A percentile compares a stretch with the other conserved stretches of the same genome.
Conservation (phyloP, 495 filamentous ascomycete species). For the Articulospora tetracladia region DNA sequence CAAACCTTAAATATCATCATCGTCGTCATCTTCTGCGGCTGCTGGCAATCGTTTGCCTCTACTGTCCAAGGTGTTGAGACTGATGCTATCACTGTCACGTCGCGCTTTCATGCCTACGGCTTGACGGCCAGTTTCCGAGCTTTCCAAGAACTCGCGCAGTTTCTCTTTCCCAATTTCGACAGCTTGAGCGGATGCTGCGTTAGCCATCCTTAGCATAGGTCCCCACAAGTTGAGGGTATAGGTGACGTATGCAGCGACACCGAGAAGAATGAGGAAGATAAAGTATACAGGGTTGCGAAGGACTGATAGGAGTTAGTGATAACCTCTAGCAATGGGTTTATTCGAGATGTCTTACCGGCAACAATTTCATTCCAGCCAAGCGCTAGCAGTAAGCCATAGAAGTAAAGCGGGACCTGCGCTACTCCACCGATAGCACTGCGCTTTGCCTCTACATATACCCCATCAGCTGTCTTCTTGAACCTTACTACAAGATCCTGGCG, state of each 20-base stretch:
- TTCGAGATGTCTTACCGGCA: conserved; percentile 60
- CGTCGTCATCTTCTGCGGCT: conserved; percentile 50
- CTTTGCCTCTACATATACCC: conserved; percentile 96
- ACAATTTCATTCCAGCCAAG: conserved; percentile 97
- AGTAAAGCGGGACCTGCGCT: conserved; percentile 90
- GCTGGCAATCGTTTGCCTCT: conserved; percentile 50
- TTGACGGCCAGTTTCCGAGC: conserved; percentile 72
- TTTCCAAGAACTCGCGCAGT: conserved; percentile 81
- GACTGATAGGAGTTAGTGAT: conserved; percentile 46
- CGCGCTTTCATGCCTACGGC: conserved; percentile 67
- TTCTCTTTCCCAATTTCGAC: conserved; percentile 85
- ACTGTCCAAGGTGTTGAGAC: conserved; percentile 56
- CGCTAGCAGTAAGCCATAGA: conserved; percentile 83
- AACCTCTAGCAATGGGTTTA: neutral
- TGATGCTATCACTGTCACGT: conserved; percentile 41
- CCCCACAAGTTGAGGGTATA: conserved; percentile 93
- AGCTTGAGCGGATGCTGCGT: conserved; percentile 82
- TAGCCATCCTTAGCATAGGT: conserved; percentile 89
- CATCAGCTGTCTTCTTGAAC: conserved; percentile 97
- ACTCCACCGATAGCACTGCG: conserved; percentile 93
- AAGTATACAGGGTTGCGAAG: conserved; percentile 92
- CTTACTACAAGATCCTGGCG: conserved; percentile 84
- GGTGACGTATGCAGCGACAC: conserved; percentile 76
- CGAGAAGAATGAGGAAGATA: conserved; percentile 74
- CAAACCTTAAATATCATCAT: conserved; percentile 33